Evolutionary conservation across 768 basidiomycete species (phyloP).

Genomic region (Kwoniella dendrophila): DNA sequence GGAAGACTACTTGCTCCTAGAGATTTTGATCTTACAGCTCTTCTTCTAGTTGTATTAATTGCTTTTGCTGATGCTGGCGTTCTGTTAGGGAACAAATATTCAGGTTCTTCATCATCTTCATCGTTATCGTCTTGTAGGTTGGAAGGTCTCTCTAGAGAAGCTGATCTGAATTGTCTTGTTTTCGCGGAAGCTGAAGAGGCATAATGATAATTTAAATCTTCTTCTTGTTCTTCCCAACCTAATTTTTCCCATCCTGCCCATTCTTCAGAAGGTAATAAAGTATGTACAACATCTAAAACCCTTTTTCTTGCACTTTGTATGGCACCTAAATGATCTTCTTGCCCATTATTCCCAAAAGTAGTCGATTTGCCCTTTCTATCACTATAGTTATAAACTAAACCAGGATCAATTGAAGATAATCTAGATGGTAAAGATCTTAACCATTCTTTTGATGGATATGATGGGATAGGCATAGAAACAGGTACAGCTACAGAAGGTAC

Average conservation of each 20-base stretch:
- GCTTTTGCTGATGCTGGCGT: constrained; percentile 47
- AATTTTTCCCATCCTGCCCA: constrained; percentile 55
- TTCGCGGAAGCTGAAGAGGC: neutral
- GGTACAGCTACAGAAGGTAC: constrained; percentile 18
- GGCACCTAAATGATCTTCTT: constrained; percentile 13
- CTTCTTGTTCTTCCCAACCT: constrained; percentile 52
- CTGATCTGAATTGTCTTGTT: constrained; percentile 18
- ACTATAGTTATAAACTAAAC: neutral
- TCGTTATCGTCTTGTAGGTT: constrained; percentile 29
- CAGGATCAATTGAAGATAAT: constrained; percentile 26
- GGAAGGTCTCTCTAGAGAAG: constrained; percentile 2
- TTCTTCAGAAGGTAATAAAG: constrained; percentile 52
- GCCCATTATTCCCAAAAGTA: neutral
- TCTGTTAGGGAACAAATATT: constrained; percentile 54
- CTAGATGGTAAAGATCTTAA: constrained; percentile 24
- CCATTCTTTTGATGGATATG: constrained; percentile 19
- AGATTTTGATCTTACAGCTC: constrained; percentile 28
- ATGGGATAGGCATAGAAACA: constrained; percentile 11
- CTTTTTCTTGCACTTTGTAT: constrained; percentile 38
- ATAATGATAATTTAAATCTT: constrained; percentile 13
- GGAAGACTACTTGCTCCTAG: constrained; percentile 22
- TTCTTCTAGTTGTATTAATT: constrained; percentile 26
- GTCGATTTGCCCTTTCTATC: neutral
- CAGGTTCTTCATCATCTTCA: constrained; percentile 52
- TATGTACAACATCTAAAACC: constrained; percentile 47